These are phyloP conservation scores for Fusarium kyushuense DNA, from an alignment of 2,329 filamentous ascomycete species.

Conservation along the genomic window DNA sequence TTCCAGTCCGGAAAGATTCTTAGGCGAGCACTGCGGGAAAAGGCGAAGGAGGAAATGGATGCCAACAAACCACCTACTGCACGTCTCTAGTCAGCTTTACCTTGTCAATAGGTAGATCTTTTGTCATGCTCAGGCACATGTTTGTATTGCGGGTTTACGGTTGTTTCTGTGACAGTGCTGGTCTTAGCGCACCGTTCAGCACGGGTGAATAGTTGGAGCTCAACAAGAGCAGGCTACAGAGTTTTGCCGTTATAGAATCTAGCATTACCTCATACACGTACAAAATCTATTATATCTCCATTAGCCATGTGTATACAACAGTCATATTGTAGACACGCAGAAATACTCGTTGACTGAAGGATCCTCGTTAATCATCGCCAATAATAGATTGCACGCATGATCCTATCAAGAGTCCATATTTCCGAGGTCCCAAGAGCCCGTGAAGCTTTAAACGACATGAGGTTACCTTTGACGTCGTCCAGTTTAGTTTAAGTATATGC, in stretches of 20 bases:
- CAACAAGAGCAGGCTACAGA: background rate
- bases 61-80: background rate
- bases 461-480: too few species aligned
- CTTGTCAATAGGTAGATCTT: background rate
- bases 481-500: too few species aligned
- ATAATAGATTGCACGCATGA: too few species aligned
- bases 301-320: background rate
- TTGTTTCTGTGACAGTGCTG: background rate
- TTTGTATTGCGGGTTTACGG: background rate
- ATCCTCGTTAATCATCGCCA: too few species aligned
- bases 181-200: background rate
- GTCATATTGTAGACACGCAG: too few species aligned
- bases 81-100: background rate
- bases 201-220: background rate
- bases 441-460: too few species aligned
- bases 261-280: background rate
- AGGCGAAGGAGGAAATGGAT: constrained; percentile 25
- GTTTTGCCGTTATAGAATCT: background rate
- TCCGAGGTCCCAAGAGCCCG: too few species aligned
- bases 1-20: constrained; percentile 32
- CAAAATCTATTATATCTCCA: background rate
- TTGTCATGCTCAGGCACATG: too few species aligned
- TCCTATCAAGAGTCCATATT: too few species aligned
- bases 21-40: constrained; percentile 19
- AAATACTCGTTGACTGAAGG: too few species aligned